A percentile compares a stretch with the other conserved stretches of the same genome.
phyloP scores from a whole-genome alignment of 352 stramenopile species.

The Pythium vanterpoolii region DNA sequence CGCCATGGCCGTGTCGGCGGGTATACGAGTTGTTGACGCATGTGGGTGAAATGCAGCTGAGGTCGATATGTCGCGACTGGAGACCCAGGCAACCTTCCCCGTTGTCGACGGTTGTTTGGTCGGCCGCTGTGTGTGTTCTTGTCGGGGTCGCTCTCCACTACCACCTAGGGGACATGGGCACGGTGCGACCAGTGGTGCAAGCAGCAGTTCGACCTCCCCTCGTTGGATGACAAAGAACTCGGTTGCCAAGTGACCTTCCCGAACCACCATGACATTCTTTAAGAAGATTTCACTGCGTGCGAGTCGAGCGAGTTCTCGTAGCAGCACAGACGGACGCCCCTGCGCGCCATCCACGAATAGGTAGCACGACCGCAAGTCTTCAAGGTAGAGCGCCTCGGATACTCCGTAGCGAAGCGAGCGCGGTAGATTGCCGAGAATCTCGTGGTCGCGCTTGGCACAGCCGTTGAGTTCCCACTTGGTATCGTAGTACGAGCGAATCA shows the following conservation, averaged over 20 bases:
- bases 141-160: no score
- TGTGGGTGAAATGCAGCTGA: no score
- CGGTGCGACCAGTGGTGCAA: constrained; percentile 25
- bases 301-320: constrained; percentile 23
- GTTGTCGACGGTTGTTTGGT: neutral
- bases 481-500: constrained; percentile 60
- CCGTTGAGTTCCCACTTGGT: constrained; percentile 76
- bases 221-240: constrained; percentile 67
- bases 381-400: constrained; percentile 29
- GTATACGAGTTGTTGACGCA: no score
- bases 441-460: constrained; percentile 46
- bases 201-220: constrained; percentile 49
- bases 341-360: constrained; percentile 18
- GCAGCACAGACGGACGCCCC: constrained; percentile 16
- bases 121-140: neutral
- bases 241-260: constrained; percentile 44
- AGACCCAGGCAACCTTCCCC: neutral
- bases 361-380: constrained; percentile 28
- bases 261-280: constrained; percentile 48
- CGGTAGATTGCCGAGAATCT: constrained; percentile 47
- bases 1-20: neutral
- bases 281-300: constrained; percentile 59
- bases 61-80: no score
- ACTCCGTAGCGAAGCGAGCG: constrained; percentile 39
- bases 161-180: neutral